Base-by-base conservation (phyloP, 495 filamentous ascomycete species). In the Daldinia grandis region DNA sequence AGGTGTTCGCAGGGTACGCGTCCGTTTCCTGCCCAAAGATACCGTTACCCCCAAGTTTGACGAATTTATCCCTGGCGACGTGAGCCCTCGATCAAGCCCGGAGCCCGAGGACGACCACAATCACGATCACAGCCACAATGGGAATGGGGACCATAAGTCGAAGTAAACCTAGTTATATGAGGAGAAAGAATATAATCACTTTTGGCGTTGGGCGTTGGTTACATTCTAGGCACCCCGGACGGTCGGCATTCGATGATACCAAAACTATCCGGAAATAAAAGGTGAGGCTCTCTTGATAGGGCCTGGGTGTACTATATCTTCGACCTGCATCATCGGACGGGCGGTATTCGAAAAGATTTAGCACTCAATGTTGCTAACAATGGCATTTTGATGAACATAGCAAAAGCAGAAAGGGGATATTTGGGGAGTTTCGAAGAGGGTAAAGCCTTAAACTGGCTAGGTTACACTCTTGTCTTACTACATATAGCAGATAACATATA, bases 21-120 rank as follows among this genome's bases (percentile, higher is more conserved):
- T 99, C 37, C 87, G 94, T 50, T 97, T 97, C 72, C 87, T 95
- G 55, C 87, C 92, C 3, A 87, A 86, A 64, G 87, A 89, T 35
- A 77, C 79, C 27, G 73, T 79, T 5, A 72, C 81, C 15, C 82
- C 85, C 55, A 88, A 91, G 69, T 84, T 88, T 24, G 91, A 95
- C 74, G 92, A 96, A 76, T 97, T 97, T 71, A 93, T 97, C 58
- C 76, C 85, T 2, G 82, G 85, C 5, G 87, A 92, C 69, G 82
- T 90, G 5, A 90, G 86, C 64, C 83, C 87, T 3, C 81, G 83
- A 73, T 83, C 81, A 7, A 91, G 85, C 64, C 90, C 89, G 0
- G 92, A 96, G 78, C 87, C 88, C 17, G 89, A 92, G 67, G 82
- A 85, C 24, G 80, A 86, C 10, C 79, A 87, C 62, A 76, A 82